Base-by-base conservation (phyloP, 2,329 filamentous ascomycete genomes). In the Diplodia corticola region DNA sequence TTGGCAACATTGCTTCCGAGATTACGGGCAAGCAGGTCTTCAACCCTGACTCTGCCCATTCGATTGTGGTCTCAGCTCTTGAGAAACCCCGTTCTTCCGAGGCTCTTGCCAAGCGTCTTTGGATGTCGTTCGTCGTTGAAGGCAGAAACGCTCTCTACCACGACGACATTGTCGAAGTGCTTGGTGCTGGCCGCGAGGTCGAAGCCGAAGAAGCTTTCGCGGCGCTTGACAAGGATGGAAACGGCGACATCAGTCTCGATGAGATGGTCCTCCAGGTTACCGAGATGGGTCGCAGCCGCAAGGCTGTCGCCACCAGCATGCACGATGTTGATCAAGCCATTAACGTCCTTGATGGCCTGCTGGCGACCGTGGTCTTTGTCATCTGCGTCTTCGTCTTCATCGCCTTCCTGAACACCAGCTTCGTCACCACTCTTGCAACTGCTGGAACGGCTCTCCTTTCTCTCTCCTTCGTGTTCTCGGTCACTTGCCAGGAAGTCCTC, bases 71-170 rank as follows among this genome's bases (percentile, higher is more conserved):
- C 13, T 88, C 96, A 75, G 95, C 94, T 9, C 83, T 98, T 35
- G 93, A 97, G 78, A 94, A 92, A 80, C 88, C 86, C 50, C 84
- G 85, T 67, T 91, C 92, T 6, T 92, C 93, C 0, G 93, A 98
- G 76, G 95, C 95, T n/a, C 82, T 98, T 67, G 93, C 92, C n/a
- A 90, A 88, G 71, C 90, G 95, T 73, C 89, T 98, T 69, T 98
- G 95, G 95, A 96, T 97, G 92, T 97, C 93, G 0, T 96, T 97
- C 75, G 95, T 97, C 1, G 88, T 95, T 4, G 94, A 98, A 78
- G 93, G 92, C 71, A 89, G 89, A 67, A 92, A 97, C 48, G 83
- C 89, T 0, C 83, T 99, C 9, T 91, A 86, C 70, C 79, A 86
- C 9, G 92, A 97, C 4, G 95, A 99, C 75, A 85, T 99, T 44